Evolutionary conservation across 202 grass and related monocot genomes (phyloP).

Genomic region (Bolboschoenoplectus hybrid): DNA sequence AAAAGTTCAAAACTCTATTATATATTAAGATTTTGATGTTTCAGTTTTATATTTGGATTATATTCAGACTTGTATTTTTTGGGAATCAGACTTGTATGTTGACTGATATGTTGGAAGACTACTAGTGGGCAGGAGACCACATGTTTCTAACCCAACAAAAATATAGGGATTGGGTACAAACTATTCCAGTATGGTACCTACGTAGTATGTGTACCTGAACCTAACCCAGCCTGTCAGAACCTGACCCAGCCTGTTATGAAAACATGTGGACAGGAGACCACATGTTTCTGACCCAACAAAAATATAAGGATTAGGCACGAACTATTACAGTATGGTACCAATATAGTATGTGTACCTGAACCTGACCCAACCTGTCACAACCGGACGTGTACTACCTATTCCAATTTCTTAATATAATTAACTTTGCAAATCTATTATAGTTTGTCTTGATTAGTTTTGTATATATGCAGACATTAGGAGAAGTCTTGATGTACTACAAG

Average conservation of each 20-base stretch:
- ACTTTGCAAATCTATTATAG: neutral
- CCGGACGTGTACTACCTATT: neutral
- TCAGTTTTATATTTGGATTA: neutral
- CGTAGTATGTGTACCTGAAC: neutral
- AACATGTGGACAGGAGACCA: neutral
- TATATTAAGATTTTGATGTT: neutral
- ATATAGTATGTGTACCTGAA: neutral
- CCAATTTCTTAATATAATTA: neutral
- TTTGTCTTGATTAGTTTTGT: constrained; percentile 1
- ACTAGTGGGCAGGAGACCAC: neutral
- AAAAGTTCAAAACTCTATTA: neutral
- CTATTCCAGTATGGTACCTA: neutral
- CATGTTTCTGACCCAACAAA: neutral
- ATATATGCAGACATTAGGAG: constrained; percentile 67
- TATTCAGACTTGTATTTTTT: neutral
- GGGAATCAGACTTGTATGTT: neutral
- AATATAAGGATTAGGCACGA: neutral
- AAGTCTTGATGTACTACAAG: constrained; percentile 73
- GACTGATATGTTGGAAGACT: neutral
- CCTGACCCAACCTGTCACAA: neutral
- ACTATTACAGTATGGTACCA: neutral
- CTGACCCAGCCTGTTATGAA: too few species aligned
- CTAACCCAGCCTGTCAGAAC: neutral
- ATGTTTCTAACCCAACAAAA: neutral
- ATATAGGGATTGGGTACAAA: neutral